Conservation (phyloP, 2,329 filamentous ascomycete species). For the Cercospora sesami region DNA sequence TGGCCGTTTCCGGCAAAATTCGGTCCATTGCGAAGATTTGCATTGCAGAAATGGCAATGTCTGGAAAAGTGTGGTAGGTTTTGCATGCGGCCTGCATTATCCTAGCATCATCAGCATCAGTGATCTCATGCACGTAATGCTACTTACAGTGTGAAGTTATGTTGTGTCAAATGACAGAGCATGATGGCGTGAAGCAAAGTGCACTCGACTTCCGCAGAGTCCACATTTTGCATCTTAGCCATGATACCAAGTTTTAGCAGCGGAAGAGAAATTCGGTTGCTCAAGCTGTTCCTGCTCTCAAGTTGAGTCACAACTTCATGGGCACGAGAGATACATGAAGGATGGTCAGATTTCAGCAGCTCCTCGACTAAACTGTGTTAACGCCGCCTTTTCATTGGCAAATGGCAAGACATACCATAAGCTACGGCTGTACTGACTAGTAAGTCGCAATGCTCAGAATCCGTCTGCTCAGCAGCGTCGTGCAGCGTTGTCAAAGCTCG, state of each 20-base stretch:
- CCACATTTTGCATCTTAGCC: conserved; percentile 42
- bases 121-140: background rate
- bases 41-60: conserved; percentile 45
- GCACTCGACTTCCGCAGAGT: conserved; percentile 45
- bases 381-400: conserved; percentile 1
- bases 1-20: conserved; percentile 50
- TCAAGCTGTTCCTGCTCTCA: conserved; percentile 60
- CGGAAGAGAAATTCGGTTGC: conserved; percentile 62
- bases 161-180: conserved; percentile 59
- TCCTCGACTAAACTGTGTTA: conserved; percentile 21
- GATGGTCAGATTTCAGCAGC: conserved; percentile 42
- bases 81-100: conserved; percentile 68
- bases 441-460: conserved; percentile 63
- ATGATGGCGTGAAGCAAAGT: conserved; percentile 64
- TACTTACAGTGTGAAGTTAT: conserved; percentile 60
- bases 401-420: conserved; percentile 37
- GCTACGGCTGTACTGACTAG: conserved; percentile 65
- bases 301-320: conserved; percentile 60
- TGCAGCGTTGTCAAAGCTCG: conserved; percentile 64
- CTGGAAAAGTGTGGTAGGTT: conserved; percentile 50
- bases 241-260: conserved; percentile 70
- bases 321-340: conserved; percentile 54
- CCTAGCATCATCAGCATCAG: conserved; percentile 30
- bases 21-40: conserved; percentile 64
- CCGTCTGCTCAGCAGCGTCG: conserved; percentile 55